phyloP scores from a whole-genome alignment of 1,284 basidiomycete species.

The Volvariella volvacea region DNA sequence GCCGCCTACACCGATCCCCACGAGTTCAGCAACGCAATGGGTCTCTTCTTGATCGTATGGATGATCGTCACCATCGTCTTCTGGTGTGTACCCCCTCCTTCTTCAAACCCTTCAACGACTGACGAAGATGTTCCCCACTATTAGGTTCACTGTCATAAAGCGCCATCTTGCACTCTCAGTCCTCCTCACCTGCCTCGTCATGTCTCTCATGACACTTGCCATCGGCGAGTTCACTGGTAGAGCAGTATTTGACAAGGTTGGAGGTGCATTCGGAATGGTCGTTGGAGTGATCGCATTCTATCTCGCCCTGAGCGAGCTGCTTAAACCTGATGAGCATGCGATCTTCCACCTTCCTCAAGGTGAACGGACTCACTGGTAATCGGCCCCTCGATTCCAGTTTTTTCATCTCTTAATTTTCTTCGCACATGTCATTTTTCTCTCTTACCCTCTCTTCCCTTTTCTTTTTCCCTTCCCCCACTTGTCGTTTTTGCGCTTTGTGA shows the following conservation, averaged over 20 bases:
- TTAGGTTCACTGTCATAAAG: slow-evolving; percentile 57
- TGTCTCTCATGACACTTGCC: slow-evolving; percentile 58
- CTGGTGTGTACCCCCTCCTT: too few relatives aligned
- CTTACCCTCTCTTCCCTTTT: too few relatives aligned
- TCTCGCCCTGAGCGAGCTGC: slow-evolving; percentile 52
- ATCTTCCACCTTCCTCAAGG: neutral
- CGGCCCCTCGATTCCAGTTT: too few relatives aligned
- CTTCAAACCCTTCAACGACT: too few relatives aligned
- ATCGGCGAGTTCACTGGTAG: slow-evolving; percentile 31
- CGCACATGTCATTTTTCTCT: too few relatives aligned
- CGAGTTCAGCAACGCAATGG: slow-evolving; percentile 53
- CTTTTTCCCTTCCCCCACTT: too few relatives aligned
- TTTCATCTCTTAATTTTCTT: too few relatives aligned
- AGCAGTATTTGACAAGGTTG: slow-evolving; percentile 23
- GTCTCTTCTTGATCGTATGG: slow-evolving; percentile 65
- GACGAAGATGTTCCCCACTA: too few relatives aligned
- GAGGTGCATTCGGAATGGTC: slow-evolving; percentile 56
- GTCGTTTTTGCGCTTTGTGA: too few relatives aligned
- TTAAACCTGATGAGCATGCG: slow-evolving; percentile 41
- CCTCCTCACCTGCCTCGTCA: slow-evolving; percentile 69
- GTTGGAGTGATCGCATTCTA: slow-evolving; percentile 68
- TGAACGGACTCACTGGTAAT: neutral
- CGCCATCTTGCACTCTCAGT: slow-evolving; percentile 59
- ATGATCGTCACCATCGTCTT: slow-evolving; percentile 64
- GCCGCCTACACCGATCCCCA: slow-evolving; percentile 35